Base-by-base conservation (phyloP, 2,329 filamentous ascomycete genomes). In the Fusarium hostae region DNA sequence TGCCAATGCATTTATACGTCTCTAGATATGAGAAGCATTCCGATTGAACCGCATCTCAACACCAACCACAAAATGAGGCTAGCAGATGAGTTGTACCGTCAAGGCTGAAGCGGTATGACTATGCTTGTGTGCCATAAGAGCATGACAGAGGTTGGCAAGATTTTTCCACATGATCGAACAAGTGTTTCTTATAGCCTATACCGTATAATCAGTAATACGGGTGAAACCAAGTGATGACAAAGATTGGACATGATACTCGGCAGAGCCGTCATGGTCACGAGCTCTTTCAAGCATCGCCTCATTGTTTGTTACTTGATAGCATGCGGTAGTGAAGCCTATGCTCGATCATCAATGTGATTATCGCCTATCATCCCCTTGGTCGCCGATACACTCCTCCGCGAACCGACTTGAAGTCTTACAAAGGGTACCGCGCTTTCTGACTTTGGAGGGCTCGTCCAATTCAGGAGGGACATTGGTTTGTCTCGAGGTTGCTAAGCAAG, bases 161-260 rank as follows among this genome's bases (percentile, higher is more conserved):
- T 37, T 30, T 16, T 44, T 50, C 24, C 68, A 58, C 55, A 55
- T 71, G 68, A 72, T 60, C 52, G 26, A 15, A 39, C 30, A 26
- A 26, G 12, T 22, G 22, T 26, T 9, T 24, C 20, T 30, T 41
- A 44, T 45, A 16, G 11, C 51, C 24, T 16, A 37, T 37, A 18
- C 26, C 13, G 18, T 40, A 35, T 51, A 24, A 11, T 52, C 40
- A 32, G 63, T 68, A 20, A 43, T 35, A 68, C 68, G 26, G 13
- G 63, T 58, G 58, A 48, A 51, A 61, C 68, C 45, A 26, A 28
- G 47, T 43, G 32, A 61, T 56, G 68, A 40, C 15, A 18, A 24
- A 13, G 51, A 30, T 35, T 32, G 28, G 22, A 16, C 22, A 43
- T 30, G 15, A n/a, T 28, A 15, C 9, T 50, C 51, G 39, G 56